Evolutionary conservation across 257 asterid species (phyloP), one percentile per base, ranked within the genome.

Genomic region (Euphrasia confusa): DNA sequence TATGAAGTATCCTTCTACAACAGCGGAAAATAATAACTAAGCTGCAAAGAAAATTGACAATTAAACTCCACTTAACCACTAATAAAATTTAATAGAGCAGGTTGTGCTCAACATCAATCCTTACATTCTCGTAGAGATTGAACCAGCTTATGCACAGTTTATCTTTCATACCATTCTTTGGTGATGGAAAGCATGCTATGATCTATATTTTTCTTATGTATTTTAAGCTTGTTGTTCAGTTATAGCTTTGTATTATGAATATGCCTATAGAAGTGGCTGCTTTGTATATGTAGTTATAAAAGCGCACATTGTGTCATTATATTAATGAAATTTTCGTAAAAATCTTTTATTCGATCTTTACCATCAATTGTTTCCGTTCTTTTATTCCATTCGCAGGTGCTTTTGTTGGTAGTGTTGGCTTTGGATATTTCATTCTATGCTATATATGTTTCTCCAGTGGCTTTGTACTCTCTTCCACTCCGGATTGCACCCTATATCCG

Each of bases 401-500:
- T 75, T 74, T 66, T 89, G 69, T 56, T 89, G 81, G 39, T 82
- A 57, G 27, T 89, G 56, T 62, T 89, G 91, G 66, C 84, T 57
- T 79, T 81, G 40, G 99, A 93, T 79, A 56, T 89, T 52, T 33
- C 73, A 65, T 80, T 82, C 74, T 83, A 76, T 67, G 78, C 60
- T 71, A 53, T 82, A 52, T 89, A 67, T 74, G 78, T 87, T 61
- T 87, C 95, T 64, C 95, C 95, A 1, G 84, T 75, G 63, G 87
- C 74, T 65, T 48, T 84, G 61, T 76, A 67, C 78, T 64, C 68
- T 71, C 98, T 90, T 66, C 97, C 99, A 30, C 73, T 93, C 73
- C 83, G 99, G 58, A 72, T 83, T 75, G 94, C 97, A 26, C 96
- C 97, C 53, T 93, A 93, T 71, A 57, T 89, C 42, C 81, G 99